A percentile compares a stretch with the other conserved stretches of the same genome.
phyloP scores from a whole-genome alignment of 306 rosid genomes.

The Hippophae gyantsensis region DNA sequence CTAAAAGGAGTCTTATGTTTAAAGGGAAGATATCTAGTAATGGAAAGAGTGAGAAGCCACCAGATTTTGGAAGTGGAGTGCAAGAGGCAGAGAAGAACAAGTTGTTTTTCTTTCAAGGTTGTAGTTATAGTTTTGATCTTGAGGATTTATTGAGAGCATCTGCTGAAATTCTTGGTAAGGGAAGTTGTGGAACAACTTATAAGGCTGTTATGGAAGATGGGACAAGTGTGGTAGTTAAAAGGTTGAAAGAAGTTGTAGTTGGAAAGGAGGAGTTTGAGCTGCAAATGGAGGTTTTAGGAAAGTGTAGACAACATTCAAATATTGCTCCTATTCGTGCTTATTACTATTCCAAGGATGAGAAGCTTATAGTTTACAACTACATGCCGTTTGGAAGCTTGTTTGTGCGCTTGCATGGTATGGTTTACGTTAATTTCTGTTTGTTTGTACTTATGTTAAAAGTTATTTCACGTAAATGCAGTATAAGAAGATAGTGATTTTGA shows the following conservation, averaged over 20 bases:
- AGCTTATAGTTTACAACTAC: constrained; percentile 65
- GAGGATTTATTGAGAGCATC: constrained; percentile 81
- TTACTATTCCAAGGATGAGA: constrained; percentile 83
- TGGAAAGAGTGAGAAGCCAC: constrained; percentile 51
- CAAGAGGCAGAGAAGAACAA: constrained; percentile 79
- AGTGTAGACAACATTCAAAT: constrained; percentile 58
- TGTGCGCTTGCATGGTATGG: constrained; percentile 56
- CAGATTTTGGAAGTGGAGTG: constrained; percentile 75
- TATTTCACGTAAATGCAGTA: too few species aligned
- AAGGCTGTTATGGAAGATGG: constrained; percentile 85
- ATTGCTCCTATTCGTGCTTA: constrained; percentile 60
- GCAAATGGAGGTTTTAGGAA: constrained; percentile 66
- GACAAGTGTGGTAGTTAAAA: constrained; percentile 63
- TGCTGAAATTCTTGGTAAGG: constrained; percentile 86
- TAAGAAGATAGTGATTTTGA: too few species aligned
- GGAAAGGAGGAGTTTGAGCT: constrained; percentile 75
- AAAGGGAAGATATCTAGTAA: constrained; percentile 47
- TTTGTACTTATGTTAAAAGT: too few species aligned
- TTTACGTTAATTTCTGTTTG: too few species aligned
- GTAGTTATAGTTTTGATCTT: constrained; percentile 51
- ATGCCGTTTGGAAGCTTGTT: constrained; percentile 68
- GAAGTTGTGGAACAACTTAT: constrained; percentile 72
- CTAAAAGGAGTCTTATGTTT: constrained; percentile 27
- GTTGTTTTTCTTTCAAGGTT: constrained; percentile 64
- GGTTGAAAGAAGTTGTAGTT: constrained; percentile 56